phyloP scores from a whole-genome alignment of 176 grass and related monocot species.

The Oryza rufipogon region DNA sequence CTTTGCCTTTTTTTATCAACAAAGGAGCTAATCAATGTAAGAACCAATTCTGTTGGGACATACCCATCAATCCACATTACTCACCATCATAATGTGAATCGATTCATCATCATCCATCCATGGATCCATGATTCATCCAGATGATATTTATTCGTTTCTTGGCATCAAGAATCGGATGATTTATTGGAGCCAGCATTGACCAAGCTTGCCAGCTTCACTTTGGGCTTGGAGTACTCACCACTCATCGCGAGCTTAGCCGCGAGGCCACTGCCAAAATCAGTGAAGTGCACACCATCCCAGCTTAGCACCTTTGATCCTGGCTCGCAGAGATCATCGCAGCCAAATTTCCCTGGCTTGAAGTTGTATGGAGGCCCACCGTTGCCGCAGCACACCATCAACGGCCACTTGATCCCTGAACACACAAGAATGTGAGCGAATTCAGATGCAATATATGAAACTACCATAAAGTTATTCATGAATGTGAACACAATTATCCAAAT shows the following conservation, averaged over 20 bases:
- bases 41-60: conserved; percentile 21
- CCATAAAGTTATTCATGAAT: not conserved
- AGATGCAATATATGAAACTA: not conserved
- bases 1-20: conserved; percentile 32
- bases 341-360: conserved; percentile 25
- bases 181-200: conserved; percentile 48
- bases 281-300: conserved; percentile 65
- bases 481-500: not conserved
- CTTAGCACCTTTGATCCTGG: conserved; percentile 53
- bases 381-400: conserved; percentile 81
- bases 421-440: not conserved
- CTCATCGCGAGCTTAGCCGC: conserved; percentile 41
- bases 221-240: conserved; percentile 60
- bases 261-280: conserved; percentile 52
- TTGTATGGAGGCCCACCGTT: conserved; percentile 76
- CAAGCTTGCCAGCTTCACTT: conserved; percentile 60
- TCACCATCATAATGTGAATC: not conserved
- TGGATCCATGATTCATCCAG: not conserved
- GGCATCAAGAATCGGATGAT: conserved; percentile 44
- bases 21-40: conserved; percentile 34
- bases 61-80: not conserved
- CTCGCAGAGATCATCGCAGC: conserved; percentile 48
- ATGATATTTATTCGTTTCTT: not conserved
- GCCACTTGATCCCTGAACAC: conserved; percentile 65
- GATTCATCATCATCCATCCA: conserved; percentile 24